These are phyloP conservation scores for Raffaelea deltoideospora DNA, from an alignment of 2,329 filamentous ascomycete genomes.

Conservation along the genomic window DNA sequence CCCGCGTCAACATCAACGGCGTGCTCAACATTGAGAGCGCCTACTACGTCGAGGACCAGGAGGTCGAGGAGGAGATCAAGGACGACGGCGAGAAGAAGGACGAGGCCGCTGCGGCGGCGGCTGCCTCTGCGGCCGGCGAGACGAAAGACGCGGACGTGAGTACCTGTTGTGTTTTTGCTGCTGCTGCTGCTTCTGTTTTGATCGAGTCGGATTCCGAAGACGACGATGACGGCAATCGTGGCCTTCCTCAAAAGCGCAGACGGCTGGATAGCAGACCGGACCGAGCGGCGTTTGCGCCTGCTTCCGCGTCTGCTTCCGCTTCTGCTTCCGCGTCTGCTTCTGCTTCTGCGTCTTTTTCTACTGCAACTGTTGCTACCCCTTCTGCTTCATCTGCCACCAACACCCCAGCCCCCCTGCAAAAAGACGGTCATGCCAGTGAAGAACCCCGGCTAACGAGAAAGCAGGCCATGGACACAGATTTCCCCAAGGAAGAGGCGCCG, in stretches of 20 bases:
- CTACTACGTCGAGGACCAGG: constrained; percentile 95
- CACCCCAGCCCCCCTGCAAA: neutral
- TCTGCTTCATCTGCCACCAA: too few relatives aligned
- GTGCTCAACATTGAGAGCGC: constrained; percentile 91
- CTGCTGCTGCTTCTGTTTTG: neutral
- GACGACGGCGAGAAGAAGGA: constrained; percentile 21
- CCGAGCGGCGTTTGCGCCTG: too few relatives aligned
- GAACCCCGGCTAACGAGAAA: constrained; percentile 1
- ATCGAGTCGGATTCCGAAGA: too few relatives aligned
- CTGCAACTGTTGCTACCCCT: too few relatives aligned
- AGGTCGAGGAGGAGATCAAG: constrained; percentile 62
- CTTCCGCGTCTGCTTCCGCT: constrained; percentile 1
- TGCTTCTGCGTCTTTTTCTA: neutral
- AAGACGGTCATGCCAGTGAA: neutral
- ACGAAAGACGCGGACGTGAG: constrained; percentile 63
- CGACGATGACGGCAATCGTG: too few relatives aligned
- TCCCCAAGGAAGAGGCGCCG: constrained; percentile 40
- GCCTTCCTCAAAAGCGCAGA: neutral
- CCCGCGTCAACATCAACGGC: constrained; percentile 89
- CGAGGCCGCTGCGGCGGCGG: constrained; percentile 8
- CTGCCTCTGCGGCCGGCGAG: too few relatives aligned
- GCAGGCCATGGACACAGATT: constrained; percentile 77
- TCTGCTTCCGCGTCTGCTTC: neutral
- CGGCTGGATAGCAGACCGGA: neutral
- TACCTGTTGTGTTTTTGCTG: constrained; percentile 14